Evolutionary conservation across 2,329 filamentous ascomycete species (phyloP).

Genomic region (Alternaria rosae): DNA sequence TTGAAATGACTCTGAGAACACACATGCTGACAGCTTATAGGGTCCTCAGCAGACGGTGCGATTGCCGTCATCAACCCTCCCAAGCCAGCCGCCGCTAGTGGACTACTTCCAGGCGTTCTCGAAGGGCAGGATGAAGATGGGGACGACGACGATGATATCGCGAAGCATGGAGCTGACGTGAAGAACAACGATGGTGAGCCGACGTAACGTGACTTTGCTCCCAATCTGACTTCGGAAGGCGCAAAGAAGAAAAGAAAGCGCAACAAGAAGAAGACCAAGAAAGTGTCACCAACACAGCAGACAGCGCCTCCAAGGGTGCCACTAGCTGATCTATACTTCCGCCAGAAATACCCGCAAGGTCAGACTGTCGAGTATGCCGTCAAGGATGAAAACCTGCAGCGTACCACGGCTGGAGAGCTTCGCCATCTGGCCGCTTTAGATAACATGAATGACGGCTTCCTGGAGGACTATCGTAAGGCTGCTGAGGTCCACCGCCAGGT

Average conservation of each 20-base stretch:
- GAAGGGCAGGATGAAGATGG: conserved; percentile 57
- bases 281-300: conserved; percentile 64
- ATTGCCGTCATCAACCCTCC: conserved; percentile 43
- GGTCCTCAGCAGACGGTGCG: conserved; percentile 30
- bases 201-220: not conserved
- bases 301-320: conserved; percentile 76
- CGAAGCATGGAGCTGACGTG: conserved; percentile 47
- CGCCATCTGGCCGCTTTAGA: conserved; percentile 69
- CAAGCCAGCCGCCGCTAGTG: conserved; percentile 45
- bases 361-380: conserved; percentile 73
- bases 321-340: conserved; percentile 73
- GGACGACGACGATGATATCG: conserved; percentile 57
- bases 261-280: conserved; percentile 78
- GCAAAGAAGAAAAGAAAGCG: conserved; percentile 76
- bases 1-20: not conserved
- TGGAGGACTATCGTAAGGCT: conserved; percentile 80
- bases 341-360: conserved; percentile 74
- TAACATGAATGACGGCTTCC: conserved; percentile 76
- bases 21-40: conserved; percentile 33
- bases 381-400: conserved; percentile 74
- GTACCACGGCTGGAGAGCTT: conserved; percentile 83
- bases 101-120: conserved; percentile 46
- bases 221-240: conserved; percentile 30
- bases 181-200: conserved; percentile 30
- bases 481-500: conserved; percentile 90